These are phyloP conservation scores for Closterium sp. DNA, from an alignment of 139 green algal genomes.

Conservation along the genomic window DNA sequence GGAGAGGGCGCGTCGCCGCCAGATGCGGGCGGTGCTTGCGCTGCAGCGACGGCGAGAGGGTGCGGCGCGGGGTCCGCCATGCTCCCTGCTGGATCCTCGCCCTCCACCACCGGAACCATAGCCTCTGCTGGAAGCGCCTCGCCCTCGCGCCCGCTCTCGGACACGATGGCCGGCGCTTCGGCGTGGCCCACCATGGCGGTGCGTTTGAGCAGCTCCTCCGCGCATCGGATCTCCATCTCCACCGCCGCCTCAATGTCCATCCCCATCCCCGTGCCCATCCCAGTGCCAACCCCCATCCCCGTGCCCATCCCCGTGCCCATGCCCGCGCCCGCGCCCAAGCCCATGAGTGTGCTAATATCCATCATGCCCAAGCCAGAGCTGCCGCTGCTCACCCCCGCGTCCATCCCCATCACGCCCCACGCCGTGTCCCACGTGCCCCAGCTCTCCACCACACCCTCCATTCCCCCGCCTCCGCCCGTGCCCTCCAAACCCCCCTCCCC, in stretches of 20 bases:
- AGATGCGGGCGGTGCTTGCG: no score
- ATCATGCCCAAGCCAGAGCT: neutral
- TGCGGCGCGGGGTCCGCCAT: no score
- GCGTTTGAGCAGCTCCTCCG: neutral
- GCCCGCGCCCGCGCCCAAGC: neutral
- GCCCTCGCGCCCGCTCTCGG: no score
- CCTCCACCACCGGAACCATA: no score
- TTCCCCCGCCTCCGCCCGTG: no score
- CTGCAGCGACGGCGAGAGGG: no score
- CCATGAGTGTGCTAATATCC: neutral
- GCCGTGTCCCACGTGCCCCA: neutral
- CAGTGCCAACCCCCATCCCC: neutral
- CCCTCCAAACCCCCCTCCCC: no score
- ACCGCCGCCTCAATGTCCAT: neutral
- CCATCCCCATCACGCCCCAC: neutral
- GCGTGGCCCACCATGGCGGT: neutral
- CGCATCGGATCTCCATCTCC: neutral
- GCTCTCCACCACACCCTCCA: neutral
- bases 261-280: neutral
- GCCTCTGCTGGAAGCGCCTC: no score
- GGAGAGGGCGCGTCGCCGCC: no score
- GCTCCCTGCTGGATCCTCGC: no score
- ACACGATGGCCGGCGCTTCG: neutral
- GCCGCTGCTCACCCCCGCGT: neutral
- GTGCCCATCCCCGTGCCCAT: neutral